These are phyloP conservation scores for Ogataea sp. DNA, from an alignment of 805 yeast species.

Conservation along the genomic window DNA sequence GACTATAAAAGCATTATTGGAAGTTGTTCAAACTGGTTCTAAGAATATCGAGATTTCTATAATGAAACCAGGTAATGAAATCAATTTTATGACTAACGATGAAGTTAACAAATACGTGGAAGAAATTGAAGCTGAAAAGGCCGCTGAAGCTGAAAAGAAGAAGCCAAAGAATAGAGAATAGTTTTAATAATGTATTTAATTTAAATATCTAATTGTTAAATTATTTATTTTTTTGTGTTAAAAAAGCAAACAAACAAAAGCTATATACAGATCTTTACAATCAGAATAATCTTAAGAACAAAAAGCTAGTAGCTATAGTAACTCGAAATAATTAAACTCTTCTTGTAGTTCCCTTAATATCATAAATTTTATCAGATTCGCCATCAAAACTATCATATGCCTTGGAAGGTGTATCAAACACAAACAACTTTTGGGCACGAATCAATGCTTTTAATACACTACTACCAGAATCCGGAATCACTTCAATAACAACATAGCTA, in stretches of 20 bases:
- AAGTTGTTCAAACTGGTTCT: constrained; percentile 97
- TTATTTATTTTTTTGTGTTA: not conserved
- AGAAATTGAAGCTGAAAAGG: constrained; percentile 83
- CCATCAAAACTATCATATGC: constrained; percentile 1
- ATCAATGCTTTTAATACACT: constrained; percentile 4
- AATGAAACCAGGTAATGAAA: constrained; percentile 59
- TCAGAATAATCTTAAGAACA: constrained; percentile 3
- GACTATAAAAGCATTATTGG: constrained; percentile 80
- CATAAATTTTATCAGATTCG: constrained; percentile 15
- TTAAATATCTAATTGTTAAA: not conserved
- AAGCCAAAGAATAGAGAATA: constrained; percentile 30
- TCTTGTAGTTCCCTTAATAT: constrained; percentile 22
- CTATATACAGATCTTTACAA: not conserved
- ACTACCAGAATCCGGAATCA: constrained; percentile 11
- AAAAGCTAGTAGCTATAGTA: too few species aligned
- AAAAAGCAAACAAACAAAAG: not conserved
- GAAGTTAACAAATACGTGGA: constrained; percentile 70
- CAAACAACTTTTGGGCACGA: constrained; percentile 6
- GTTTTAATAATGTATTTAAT: not conserved
- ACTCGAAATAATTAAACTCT: too few species aligned
- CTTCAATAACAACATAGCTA: constrained; percentile 18
- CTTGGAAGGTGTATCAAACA: constrained; percentile 18
- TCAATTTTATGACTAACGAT: constrained; percentile 56
- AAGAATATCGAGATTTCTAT: constrained; percentile 91
- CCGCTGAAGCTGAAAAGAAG: constrained; percentile 71